phyloP scores from a whole-genome alignment of 768 basidiomycete genomes.

The Podaxis sp. region DNA sequence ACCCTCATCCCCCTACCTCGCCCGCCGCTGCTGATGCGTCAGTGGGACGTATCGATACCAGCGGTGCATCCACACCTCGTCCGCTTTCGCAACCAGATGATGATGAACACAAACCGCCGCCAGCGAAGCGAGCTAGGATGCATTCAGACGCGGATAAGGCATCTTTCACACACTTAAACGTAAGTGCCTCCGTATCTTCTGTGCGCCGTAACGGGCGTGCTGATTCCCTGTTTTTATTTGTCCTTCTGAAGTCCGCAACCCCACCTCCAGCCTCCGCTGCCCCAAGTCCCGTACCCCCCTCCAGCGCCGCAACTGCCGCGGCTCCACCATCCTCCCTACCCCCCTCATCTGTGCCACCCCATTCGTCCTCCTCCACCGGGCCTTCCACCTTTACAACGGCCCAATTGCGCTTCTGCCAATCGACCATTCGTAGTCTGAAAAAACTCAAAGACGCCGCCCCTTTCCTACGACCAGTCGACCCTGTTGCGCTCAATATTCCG shows the following conservation, averaged over 20 bases:
- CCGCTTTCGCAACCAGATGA: conserved; percentile 37
- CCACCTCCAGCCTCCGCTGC: conserved; percentile 65
- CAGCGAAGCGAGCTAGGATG: conserved; percentile 79
- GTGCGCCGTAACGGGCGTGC: conserved; percentile 55
- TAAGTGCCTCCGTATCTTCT: conserved; percentile 33
- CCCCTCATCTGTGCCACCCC: conserved; percentile 21
- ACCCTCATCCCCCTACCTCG: conserved; percentile 41
- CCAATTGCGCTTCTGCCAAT: conserved; percentile 80
- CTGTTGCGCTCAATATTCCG: conserved; percentile 77
- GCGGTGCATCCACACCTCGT: conserved; percentile 35
- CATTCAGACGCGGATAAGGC: conserved; percentile 76
- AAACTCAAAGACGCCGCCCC: conserved; percentile 81
- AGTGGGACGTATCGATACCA: conserved; percentile 34
- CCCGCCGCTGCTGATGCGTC: conserved; percentile 39
- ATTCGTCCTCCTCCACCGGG: conserved; percentile 18
- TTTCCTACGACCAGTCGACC: conserved; percentile 88
- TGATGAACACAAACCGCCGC: conserved; percentile 69
- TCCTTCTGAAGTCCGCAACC: conserved; percentile 65
- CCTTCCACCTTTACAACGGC: conserved; percentile 53
- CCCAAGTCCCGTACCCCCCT: conserved; percentile 36
- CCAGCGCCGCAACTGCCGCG: conserved; percentile 12
- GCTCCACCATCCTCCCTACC: conserved; percentile 23
- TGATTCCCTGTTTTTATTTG: conserved; percentile 40
- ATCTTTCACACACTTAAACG: conserved; percentile 68
- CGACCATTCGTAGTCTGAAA: conserved; percentile 79